Percentiles rank a stretch among this genome's conserved stretches.
Evolutionary conservation across 2,329 filamentous ascomycete genomes (phyloP).

Genomic region (Stenocarpella maydis): DNA sequence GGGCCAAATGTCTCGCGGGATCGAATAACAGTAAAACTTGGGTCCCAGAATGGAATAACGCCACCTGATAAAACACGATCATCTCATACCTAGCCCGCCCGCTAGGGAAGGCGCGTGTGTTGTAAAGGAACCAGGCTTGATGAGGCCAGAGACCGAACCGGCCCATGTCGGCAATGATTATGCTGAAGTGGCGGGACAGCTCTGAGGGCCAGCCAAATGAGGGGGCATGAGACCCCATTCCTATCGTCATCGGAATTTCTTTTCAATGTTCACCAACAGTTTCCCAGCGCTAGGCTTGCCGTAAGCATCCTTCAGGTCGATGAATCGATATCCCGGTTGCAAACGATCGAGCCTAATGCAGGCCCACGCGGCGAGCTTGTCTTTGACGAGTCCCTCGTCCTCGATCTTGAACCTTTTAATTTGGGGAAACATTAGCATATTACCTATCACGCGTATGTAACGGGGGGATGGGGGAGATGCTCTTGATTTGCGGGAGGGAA

Average conservation of each 20-base stretch:
- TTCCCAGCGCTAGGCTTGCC: slow-evolving; percentile 55
- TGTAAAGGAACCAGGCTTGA: background rate
- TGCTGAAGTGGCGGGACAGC: background rate
- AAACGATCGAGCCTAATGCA: slow-evolving; percentile 68
- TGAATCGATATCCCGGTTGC: slow-evolving; percentile 62
- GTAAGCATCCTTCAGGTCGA: slow-evolving; percentile 57
- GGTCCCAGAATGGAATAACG: background rate
- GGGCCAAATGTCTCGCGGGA: background rate
- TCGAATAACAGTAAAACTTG: background rate
- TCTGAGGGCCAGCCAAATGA: background rate
- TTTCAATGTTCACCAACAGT: slow-evolving; percentile 62
- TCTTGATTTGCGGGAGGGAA: background rate
- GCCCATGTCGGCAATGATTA: background rate
- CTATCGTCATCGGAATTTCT: slow-evolving; percentile 51
- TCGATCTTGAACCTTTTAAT: slow-evolving; percentile 61
- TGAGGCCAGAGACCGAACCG: slow-evolving; percentile 5
- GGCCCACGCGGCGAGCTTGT: slow-evolving; percentile 60
- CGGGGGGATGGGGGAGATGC: background rate
- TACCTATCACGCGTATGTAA: slow-evolving; percentile 4
- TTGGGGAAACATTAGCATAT: slow-evolving; percentile 8
- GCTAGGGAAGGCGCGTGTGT: background rate
- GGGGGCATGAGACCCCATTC: slow-evolving; percentile 44
- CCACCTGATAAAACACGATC: slow-evolving; percentile 13
- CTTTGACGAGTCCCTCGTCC: slow-evolving; percentile 53
- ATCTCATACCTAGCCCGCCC: background rate